Evolutionary conservation across 768 basidiomycete genomes (phyloP), one percentile per base, ranked within the genome.

Genomic region (Rhodotorula graminis): DNA sequence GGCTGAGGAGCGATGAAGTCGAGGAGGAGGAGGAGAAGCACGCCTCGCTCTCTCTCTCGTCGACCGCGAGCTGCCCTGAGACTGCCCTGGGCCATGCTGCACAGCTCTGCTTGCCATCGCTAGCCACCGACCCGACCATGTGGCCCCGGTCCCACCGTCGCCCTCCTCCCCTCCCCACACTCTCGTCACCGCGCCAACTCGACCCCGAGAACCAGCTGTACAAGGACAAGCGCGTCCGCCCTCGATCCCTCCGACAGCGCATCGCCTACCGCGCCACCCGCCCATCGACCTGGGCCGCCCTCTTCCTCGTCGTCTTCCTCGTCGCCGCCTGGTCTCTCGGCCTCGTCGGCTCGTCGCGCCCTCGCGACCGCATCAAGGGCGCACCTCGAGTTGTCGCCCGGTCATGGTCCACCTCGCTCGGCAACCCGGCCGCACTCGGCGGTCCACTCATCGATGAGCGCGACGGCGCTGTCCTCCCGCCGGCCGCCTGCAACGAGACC

Each of bases 331-430:
- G 69, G 69, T 14, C 44, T 0, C 11, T 53, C 25, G 69, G 63
- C 9, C 31, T 64, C 16, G 11, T 70, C 29, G 42, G 50, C 6
- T 1, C 29, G 2, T 23, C 23, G 0, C 31, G 14, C n/a, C 50
- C 42, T 23, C 37, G 50, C 5, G 15, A 2, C 10, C 14, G 69
- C n/a, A 14, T 27, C 6, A 42, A 57, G 14, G 63, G 42, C 19
- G 69, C 63, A 18, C 37, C 14, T 2, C 44, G 50, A 23, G 69
- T 70, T 12, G 50, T 64, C 14, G 69, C 64, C 12, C 50, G 69
- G 16, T 56, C 60, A 29, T 70, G 69, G 69, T 18, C 21, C 18
- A 14, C 6, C 18, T 16, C 9, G 33, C 25, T n/a, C 19, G 23
- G 9, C 25, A 6, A 18, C 0, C 16, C 21, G 16, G 21, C 10